Evolutionary conservation across 2,329 filamentous ascomycete genomes (phyloP), one percentile per base, ranked within the genome.

Genomic region (Fusarium sp.): DNA sequence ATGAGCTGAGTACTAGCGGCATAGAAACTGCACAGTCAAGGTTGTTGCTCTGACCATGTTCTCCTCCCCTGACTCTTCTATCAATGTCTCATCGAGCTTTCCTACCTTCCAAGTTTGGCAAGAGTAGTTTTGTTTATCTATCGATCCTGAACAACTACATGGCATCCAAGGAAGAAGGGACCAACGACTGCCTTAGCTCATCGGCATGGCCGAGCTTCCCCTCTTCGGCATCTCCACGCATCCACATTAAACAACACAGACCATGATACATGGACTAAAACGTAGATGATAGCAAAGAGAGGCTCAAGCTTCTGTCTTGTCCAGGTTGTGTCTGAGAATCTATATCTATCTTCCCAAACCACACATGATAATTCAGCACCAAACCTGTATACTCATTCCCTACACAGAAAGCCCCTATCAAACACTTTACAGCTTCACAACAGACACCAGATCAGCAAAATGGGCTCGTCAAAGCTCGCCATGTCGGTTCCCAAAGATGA

Each of bases 401-500:
- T 25, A 25, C 20, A 44, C 4, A 4, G 20, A 44, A n/a, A 44
- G 6, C 40, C 14, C 20, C 7, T 25, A 46, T 25, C 20, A 25
- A 25, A 25, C 42, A 46, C 42, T 46, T 25, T 14, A 25, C 13
- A 46, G 7, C 20, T 25, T 14, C 23, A 46, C 20, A 46, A 25
- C 42, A 46, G 7, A 8, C 20, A 25, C 8, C 42, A n/a, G 6
- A 46, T 46, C 42, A n/a, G 4, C 40, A 46, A 46, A 46, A 20
- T 46, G 20, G 42, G 42, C 14, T 4, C 14, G 7, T 10, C 42
- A 23, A 25, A 25, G 42, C 42, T 46, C 42, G 20, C 20, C 14
- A 14, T 46, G 13, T 25, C 42, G 8, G 20, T 46, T 13, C 50
- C 49, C 25, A 20, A 51, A 20, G 27, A 33, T 29, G 84, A 84